Conservation (phyloP, 2,329 filamentous ascomycete genomes). For the Raffaelea albimanens region DNA sequence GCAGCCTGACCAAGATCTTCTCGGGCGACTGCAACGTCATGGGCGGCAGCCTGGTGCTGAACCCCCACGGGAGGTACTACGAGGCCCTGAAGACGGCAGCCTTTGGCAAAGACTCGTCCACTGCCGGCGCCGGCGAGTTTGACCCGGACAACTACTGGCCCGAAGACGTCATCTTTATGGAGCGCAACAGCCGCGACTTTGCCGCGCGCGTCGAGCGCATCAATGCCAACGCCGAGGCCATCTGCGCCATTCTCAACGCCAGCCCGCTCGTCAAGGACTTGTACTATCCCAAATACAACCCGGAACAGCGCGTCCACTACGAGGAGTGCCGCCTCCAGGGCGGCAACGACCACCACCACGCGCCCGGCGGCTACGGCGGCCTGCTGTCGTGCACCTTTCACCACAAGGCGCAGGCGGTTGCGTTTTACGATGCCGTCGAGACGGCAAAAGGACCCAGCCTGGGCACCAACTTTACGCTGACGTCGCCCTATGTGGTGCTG, state of each 20-base stretch:
- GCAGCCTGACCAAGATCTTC: slow-evolving; percentile 93
- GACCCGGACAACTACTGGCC: slow-evolving; percentile 83
- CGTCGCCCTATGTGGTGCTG: slow-evolving; percentile 81
- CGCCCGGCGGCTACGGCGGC: slow-evolving; percentile 78
- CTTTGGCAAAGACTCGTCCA: slow-evolving; percentile 23
- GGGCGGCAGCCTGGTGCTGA: slow-evolving; percentile 67
- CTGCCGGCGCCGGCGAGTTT: slow-evolving; percentile 37
- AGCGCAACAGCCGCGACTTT: slow-evolving; percentile 93
- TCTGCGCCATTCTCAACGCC: slow-evolving; percentile 60
- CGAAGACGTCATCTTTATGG: slow-evolving; percentile 89
- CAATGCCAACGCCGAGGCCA: slow-evolving; percentile 75
- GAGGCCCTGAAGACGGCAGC: slow-evolving; percentile 56
- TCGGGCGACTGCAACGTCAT: slow-evolving; percentile 97
- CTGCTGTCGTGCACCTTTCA: slow-evolving; percentile 78
- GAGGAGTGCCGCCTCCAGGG: slow-evolving; percentile 61
- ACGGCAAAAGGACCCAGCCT: slow-evolving; percentile 91
- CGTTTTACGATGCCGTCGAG: slow-evolving; percentile 78
- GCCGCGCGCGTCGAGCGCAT: slow-evolving; percentile 71
- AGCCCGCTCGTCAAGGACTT: slow-evolving; percentile 62
- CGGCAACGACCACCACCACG: slow-evolving; percentile 69
- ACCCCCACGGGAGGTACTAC: slow-evolving; percentile 63
- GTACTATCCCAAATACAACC: slow-evolving; percentile 77
- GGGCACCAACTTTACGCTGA: slow-evolving; percentile 92
- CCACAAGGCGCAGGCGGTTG: slow-evolving; percentile 57
- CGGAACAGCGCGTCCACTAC: slow-evolving; percentile 45